phyloP scores from a whole-genome alignment of 2,329 filamentous ascomycete genomes.

The Xylariaceae sp. region DNA sequence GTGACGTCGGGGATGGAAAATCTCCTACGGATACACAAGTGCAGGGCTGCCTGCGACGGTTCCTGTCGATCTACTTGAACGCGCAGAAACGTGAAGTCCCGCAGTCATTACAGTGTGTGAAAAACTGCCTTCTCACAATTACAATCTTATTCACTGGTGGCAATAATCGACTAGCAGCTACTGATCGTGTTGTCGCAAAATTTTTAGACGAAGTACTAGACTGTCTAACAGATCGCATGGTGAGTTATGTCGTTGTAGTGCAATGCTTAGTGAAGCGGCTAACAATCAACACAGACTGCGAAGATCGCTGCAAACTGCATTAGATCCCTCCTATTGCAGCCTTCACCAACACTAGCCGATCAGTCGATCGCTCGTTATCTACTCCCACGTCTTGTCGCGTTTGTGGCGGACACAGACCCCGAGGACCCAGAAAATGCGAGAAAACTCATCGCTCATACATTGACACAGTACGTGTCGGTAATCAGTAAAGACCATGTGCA shows the following conservation, averaged over 20 bases:
- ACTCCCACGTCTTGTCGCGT: constrained; percentile 75
- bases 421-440: constrained; percentile 83
- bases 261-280: constrained; percentile 18
- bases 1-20: constrained; percentile 42
- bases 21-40: constrained; percentile 71
- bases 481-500: constrained; percentile 50
- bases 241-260: constrained; percentile 41
- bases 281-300: constrained; percentile 63
- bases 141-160: constrained; percentile 89
- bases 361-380: constrained; percentile 76
- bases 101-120: constrained; percentile 84
- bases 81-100: constrained; percentile 77
- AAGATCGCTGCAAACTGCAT: constrained; percentile 92
- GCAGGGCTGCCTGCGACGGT: constrained; percentile 80
- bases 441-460: constrained; percentile 71
- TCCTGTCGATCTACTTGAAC: constrained; percentile 78
- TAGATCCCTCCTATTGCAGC: constrained; percentile 77
- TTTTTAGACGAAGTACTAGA: constrained; percentile 85
- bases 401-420: constrained; percentile 70
- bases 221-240: constrained; percentile 79
- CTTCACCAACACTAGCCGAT: constrained; percentile 67
- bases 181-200: constrained; percentile 74
- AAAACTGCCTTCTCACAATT: constrained; percentile 86
- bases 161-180: constrained; percentile 72
- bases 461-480: constrained; percentile 72